Evolutionary conservation across 2,329 filamentous ascomycete species (phyloP), one percentile per base, ranked within the genome.

Genomic region (Madurella mycetomatis): DNA sequence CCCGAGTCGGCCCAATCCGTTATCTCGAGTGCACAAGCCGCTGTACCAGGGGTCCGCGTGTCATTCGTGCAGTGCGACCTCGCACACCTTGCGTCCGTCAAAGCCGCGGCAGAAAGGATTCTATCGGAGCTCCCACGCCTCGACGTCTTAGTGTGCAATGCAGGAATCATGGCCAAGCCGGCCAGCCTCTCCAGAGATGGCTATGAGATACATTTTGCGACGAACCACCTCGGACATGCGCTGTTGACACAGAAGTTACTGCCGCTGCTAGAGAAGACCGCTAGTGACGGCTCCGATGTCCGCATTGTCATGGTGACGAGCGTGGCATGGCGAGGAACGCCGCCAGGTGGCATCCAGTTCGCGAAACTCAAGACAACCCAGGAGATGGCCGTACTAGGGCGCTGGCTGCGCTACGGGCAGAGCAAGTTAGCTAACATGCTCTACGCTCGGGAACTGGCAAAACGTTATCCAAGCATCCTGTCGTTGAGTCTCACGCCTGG

Each of bases 201-300:
- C 12, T 78, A 75, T 60, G 76, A 79, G 60, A 59, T 72, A n/a
- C 71, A 76, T 45, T 74, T 78, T 54, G 74, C 69, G 7, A 74
- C 70, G 2, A 79, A 78, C 57, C 72, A 77, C 60, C 56, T 78
- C 9, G 73, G 73, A 25, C 75, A 77, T 49, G 72, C 73, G 1
- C 65, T 75, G 0, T 66, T 78, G 1, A 67, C 65, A 9, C 65
- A 69, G 32, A 61, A 70, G 1, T 58, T 76, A 1, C 47, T 66
- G 1, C 65, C 64, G 1, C 17, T 58, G 8, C 56, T 68, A 2
- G 39, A 51, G 13, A 52, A 49, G 5, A 64, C 65, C 12, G 56
- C 56, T 5, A 41, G 13, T 37, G 13, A 46, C 17, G 41, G 47
- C 15, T 30, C 55, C 17, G 60, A 63, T 47, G 63, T 62, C 9